phyloP scores from a whole-genome alignment of 1,284 basidiomycete species.

The Erythrobasidium hasegawianum region DNA sequence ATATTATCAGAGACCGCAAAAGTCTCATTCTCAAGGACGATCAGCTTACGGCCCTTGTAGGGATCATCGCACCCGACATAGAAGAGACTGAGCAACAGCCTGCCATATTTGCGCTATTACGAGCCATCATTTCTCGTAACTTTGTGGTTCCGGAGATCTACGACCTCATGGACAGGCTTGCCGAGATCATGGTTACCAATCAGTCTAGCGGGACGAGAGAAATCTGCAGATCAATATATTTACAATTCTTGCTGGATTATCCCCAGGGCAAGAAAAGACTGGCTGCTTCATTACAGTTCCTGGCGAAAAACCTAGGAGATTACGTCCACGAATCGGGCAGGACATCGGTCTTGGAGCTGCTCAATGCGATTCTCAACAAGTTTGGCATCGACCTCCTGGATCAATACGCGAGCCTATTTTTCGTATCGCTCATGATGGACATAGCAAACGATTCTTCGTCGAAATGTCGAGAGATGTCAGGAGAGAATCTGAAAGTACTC shows the following conservation, averaged over 20 bases:
- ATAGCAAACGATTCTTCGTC: constrained; percentile 89
- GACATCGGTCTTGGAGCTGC: constrained; percentile 84
- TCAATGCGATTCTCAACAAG: constrained; percentile 77
- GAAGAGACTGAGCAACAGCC: constrained; percentile 87
- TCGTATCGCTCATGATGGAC: constrained; percentile 86
- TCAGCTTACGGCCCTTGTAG: constrained; percentile 80
- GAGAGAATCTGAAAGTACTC: constrained; percentile 72
- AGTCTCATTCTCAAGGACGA: constrained; percentile 77
- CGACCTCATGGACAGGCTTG: constrained; percentile 94
- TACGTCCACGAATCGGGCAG: constrained; percentile 89
- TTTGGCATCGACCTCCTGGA: constrained; percentile 72
- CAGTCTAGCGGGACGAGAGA: constrained; percentile 90
- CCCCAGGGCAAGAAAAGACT: constrained; percentile 92
- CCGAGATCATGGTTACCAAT: constrained; percentile 88
- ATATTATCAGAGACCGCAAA: constrained; percentile 79
- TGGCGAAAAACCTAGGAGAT: constrained; percentile 80
- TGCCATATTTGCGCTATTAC: constrained; percentile 81
- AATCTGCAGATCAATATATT: constrained; percentile 77
- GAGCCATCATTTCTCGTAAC: constrained; percentile 87
- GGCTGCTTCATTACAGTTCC: constrained; percentile 81
- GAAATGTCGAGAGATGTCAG: constrained; percentile 82
- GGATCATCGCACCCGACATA: constrained; percentile 80
- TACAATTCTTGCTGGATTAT: constrained; percentile 96
- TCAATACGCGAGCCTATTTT: constrained; percentile 84
- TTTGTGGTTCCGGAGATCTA: constrained; percentile 96